Conservation (phyloP, 1,284 basidiomycete genomes). For the Cryptococcus amylolentus region DNA sequence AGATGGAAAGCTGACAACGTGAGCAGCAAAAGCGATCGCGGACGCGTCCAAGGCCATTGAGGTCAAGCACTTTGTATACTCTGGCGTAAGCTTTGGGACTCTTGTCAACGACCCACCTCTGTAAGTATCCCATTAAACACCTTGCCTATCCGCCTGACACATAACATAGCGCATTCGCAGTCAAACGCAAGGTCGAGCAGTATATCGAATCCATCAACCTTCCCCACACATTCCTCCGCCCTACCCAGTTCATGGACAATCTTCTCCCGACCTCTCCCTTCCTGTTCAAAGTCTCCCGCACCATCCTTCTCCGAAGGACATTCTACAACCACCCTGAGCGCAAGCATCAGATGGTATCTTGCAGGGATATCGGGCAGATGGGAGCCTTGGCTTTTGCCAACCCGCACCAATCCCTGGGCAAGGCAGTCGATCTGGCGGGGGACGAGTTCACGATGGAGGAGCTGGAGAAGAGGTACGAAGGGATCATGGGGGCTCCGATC, state of each 20-base stretch:
- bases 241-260: slow-evolving; percentile 21
- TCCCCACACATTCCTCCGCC: slow-evolving; percentile 15
- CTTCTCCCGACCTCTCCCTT: slow-evolving; percentile 17
- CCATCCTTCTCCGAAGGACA: slow-evolving; percentile 22
- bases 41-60: slow-evolving; percentile 37
- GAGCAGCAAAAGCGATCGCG: slow-evolving; percentile 31
- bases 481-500: slow-evolving; percentile 16
- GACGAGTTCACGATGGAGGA: slow-evolving; percentile 22
- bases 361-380: slow-evolving; percentile 23
- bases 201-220: slow-evolving; percentile 11
- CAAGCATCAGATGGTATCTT: slow-evolving; percentile 19
- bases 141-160: too few species aligned
- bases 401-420: slow-evolving; percentile 8
- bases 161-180: too few species aligned
- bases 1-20: not conserved
- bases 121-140: too few species aligned
- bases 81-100: too few species aligned
- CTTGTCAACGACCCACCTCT: not conserved
- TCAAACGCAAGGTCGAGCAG: slow-evolving; percentile 12
- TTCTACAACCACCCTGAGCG: slow-evolving; percentile 17
- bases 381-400: slow-evolving; percentile 23
- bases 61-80: slow-evolving; percentile 4
- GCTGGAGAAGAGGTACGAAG: slow-evolving; percentile 19
- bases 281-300: slow-evolving; percentile 22
- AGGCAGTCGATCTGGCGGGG: slow-evolving; percentile 20